Percentiles rank a stretch among this genome's conserved stretches.
Conservation (phyloP, 495 filamentous ascomycete species). For the Neurospora sp. region DNA sequence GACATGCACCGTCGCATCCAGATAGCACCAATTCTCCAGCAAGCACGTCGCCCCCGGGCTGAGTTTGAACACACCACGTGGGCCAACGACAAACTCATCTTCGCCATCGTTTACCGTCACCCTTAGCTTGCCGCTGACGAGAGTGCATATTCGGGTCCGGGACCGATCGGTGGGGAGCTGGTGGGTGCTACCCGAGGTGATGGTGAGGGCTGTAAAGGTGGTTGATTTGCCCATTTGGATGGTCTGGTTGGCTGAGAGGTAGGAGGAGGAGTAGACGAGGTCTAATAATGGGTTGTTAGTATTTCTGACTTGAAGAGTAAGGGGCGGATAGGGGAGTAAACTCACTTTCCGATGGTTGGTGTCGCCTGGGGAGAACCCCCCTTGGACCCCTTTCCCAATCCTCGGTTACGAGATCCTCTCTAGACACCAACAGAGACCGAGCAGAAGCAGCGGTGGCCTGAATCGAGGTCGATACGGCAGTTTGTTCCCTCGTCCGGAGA, state of each 20-base stretch:
- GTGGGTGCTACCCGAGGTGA: conserved; percentile 17
- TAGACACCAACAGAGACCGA: neutral
- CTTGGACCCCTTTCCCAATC: neutral
- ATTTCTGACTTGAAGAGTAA: too few relatives aligned
- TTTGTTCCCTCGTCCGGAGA: neutral
- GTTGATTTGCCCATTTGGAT: conserved; percentile 7
- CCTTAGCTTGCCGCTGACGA: conserved; percentile 18
- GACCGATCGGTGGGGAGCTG: conserved; percentile 1
- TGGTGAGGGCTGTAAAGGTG: conserved; percentile 13
- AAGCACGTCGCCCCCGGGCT: conserved; percentile 10
- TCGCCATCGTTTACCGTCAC: conserved; percentile 15
- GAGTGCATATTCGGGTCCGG: conserved; percentile 16
- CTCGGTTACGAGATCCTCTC: neutral
- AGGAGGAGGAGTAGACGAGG: conserved; percentile 18
- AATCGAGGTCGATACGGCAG: neutral
- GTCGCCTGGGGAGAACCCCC: neutral
- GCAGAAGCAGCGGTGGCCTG: neutral
- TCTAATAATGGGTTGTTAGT: conserved; percentile 6
- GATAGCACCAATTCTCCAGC: conserved; percentile 18
- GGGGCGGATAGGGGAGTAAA: too few relatives aligned
- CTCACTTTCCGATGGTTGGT: neutral
- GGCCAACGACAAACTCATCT: conserved; percentile 18
- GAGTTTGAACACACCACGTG: conserved; percentile 18
- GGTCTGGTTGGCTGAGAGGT: conserved; percentile 15
- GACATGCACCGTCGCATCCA: conserved; percentile 21